A percentile compares a stretch with the other conserved stretches of the same genome.
These are phyloP conservation scores for Aspergillus sp. DNA, from an alignment of 2,329 filamentous ascomycete genomes.

Conservation along the genomic window DNA sequence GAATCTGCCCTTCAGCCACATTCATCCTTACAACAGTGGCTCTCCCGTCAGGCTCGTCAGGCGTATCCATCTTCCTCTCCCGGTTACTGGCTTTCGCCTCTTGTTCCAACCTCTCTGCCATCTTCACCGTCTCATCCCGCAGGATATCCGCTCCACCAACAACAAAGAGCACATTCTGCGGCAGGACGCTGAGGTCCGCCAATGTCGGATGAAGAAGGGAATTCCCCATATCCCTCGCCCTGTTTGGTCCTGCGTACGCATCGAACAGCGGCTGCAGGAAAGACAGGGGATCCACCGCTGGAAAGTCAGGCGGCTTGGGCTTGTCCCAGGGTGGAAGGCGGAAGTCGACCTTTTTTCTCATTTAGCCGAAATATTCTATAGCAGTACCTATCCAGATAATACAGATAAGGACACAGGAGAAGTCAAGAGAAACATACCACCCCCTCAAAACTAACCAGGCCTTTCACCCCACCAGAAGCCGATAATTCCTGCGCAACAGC, in stretches of 20 bases:
- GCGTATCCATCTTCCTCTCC: neutral
- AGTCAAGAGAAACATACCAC: constrained; percentile 17
- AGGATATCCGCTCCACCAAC: constrained; percentile 10
- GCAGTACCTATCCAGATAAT: no score
- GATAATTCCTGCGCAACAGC: constrained; percentile 27
- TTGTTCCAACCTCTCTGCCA: constrained; percentile 5
- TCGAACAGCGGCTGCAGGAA: constrained; percentile 47
- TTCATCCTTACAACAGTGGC: neutral
- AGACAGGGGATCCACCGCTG: constrained; percentile 39
- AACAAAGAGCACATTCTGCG: constrained; percentile 13
- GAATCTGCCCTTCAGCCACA: constrained; percentile 2
- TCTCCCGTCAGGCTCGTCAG: neutral
- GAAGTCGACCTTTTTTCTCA: constrained; percentile 34
- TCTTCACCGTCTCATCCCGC: constrained; percentile 4
- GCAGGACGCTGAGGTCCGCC: constrained; percentile 6
- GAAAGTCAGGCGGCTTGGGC: constrained; percentile 33
- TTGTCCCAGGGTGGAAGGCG: constrained; percentile 43
- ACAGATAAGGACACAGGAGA: no score
- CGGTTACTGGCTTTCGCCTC: constrained; percentile 5
- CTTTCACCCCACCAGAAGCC: constrained; percentile 33
- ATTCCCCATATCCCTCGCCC: constrained; percentile 3
- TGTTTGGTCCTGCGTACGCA: constrained; percentile 38
- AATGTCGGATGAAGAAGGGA: constrained; percentile 9
- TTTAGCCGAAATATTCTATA: no score
- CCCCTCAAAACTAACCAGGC: constrained; percentile 42